Evolutionary conservation across 1,139 yeast species (phyloP).

Genomic region (Nakaseomyces kungkrabaensis): DNA sequence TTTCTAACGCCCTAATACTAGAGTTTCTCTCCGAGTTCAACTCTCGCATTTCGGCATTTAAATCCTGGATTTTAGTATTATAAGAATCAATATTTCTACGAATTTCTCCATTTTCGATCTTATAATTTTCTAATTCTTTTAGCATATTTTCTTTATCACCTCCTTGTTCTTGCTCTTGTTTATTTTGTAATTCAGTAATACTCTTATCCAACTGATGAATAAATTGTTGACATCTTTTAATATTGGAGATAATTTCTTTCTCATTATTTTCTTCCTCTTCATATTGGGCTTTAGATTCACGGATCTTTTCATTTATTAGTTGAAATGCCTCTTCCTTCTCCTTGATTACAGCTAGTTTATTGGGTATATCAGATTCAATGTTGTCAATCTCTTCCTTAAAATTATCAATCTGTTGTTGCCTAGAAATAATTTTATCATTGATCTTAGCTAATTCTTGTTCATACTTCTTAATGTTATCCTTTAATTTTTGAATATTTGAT

Average conservation of each 20-base stretch:
- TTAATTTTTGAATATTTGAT: constrained; percentile 18
- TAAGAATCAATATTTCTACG: constrained; percentile 9
- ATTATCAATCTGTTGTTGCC: constrained; percentile 7
- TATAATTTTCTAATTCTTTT: constrained; percentile 9
- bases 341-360: constrained; percentile 12
- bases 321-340: constrained; percentile 20
- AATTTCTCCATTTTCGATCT: constrained; percentile 8
- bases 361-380: constrained; percentile 19
- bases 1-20: constrained; percentile 10
- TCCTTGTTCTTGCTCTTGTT: constrained; percentile 23
- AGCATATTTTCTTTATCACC: constrained; percentile 23
- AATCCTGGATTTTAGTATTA: constrained; percentile 14
- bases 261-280: constrained; percentile 21
- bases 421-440: constrained; percentile 15
- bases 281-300: constrained; percentile 14
- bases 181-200: constrained; percentile 33
- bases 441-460: constrained; percentile 22
- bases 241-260: constrained; percentile 26
- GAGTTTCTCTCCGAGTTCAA: constrained; percentile 9
- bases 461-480: constrained; percentile 18
- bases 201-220: constrained; percentile 32
- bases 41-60: constrained; percentile 12
- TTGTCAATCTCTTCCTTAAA: constrained; percentile 7
- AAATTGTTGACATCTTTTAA: constrained; percentile 26
- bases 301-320: constrained; percentile 19